Base-by-base conservation (phyloP, 179 eudicot species). In the Spinacia oleracea region DNA sequence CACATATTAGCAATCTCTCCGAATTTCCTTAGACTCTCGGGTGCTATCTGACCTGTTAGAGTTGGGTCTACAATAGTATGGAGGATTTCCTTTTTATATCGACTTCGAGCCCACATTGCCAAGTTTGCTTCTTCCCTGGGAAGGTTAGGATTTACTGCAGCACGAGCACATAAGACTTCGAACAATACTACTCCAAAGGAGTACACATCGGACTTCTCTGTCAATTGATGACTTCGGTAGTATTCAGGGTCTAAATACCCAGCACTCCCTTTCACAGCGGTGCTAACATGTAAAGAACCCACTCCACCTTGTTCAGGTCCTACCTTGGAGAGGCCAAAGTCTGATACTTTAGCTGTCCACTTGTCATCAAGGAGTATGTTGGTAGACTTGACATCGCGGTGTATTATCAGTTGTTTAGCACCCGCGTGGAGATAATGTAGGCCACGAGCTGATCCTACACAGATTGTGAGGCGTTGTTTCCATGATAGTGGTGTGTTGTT, bases 141-240 rank as follows among this genome's bases (percentile, higher is more conserved):
- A 15, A 80, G 68, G 63, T 31, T 77, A 2, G 80, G 73, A 6
- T 62, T 76, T 21, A 76, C 65, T 0, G 79, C 84, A 1, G 83
- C 74, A 2, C 86, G 82, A 6, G 77, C 84, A 56, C 86, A 83
- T 38, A 86, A 62, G 23, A 83, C 88, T 59, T 86, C 88, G 4
- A 86, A 81, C 40, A 86, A 46, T 25, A 86, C 84, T 14, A 83
- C 88, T 12, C 88, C 88, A 15, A 86, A 86, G 0, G 88, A 86
- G 75, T 81, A 85, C 2, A 85, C 86, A 9, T 83, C 86, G 1
- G 88, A 83, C 50, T 84, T 84, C n/a, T 64, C 75, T 0, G 82
- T 84, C 25, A 84, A 27, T 40, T 76, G 80, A 3, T 72, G 68
- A 2, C 74, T 58, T 27, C 35, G 25, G n/a, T 78, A 69, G 51